These are phyloP conservation scores for Lactifluus volemus DNA, from an alignment of 768 basidiomycete genomes.

Conservation along the genomic window DNA sequence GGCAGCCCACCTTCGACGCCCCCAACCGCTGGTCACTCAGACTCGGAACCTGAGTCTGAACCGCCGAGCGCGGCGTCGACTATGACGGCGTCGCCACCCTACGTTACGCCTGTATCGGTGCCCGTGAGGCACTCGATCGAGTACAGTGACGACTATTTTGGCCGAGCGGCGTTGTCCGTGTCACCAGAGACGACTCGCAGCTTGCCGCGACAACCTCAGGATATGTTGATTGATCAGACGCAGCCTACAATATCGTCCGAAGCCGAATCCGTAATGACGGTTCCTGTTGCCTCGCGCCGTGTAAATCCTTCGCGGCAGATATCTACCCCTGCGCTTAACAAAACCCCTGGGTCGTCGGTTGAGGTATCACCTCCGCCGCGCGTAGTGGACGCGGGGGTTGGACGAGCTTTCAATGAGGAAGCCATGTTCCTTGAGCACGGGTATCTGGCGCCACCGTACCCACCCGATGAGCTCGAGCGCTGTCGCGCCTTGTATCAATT, in stretches of 20 bases:
- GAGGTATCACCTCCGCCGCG: slow-evolving; percentile 22
- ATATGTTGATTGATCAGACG: background rate
- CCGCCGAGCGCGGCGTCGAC: background rate
- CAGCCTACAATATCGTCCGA: slow-evolving; percentile 20
- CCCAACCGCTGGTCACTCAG: background rate
- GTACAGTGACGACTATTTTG: slow-evolving; percentile 27
- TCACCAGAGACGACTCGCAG: background rate
- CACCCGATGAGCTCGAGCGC: slow-evolving; percentile 77
- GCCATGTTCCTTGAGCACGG: slow-evolving; percentile 55
- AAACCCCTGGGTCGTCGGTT: background rate
- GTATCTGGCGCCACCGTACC: slow-evolving; percentile 73
- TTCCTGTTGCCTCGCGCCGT: slow-evolving; percentile 43
- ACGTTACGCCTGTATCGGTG: slow-evolving; percentile 25
- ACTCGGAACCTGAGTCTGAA: background rate
- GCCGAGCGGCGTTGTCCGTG: background rate
- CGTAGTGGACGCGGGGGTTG: slow-evolving; percentile 27
- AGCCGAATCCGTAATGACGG: slow-evolving; percentile 29
- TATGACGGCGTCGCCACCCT: slow-evolving; percentile 20
- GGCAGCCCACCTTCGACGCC: slow-evolving; percentile 24
- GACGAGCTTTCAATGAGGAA: slow-evolving; percentile 56
- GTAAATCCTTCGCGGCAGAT: slow-evolving; percentile 52
- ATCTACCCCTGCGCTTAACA: slow-evolving; percentile 51
- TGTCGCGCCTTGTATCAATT: slow-evolving; percentile 86
- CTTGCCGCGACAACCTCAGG: slow-evolving; percentile 18
- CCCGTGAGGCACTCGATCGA: slow-evolving; percentile 15